Conservation (phyloP, 108 stramenopile genomes). For the Parietichytrium sp. region DNA sequence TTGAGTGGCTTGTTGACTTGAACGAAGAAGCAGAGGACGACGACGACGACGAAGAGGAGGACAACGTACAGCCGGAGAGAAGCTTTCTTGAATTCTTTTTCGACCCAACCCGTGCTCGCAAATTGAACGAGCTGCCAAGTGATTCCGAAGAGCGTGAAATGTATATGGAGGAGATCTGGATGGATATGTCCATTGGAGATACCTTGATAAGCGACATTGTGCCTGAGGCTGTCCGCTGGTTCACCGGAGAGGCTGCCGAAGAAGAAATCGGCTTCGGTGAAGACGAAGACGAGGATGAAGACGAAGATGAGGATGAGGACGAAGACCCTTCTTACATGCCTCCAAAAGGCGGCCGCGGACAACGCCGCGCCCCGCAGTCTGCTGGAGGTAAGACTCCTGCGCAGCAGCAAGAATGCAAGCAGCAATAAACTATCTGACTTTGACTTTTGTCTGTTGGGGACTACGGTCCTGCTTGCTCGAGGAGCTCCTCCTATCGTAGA, state of each 20-base stretch:
- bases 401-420: too few species aligned
- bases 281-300: background rate
- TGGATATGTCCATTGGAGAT: background rate
- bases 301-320: background rate
- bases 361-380: too few species aligned
- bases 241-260: background rate
- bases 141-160: background rate
- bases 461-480: too few species aligned
- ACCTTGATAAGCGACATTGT: slow-evolving; percentile 8
- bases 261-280: background rate
- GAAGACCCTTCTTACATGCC: background rate
- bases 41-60: background rate
- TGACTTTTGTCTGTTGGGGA: too few species aligned
- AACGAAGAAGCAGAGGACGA: background rate
- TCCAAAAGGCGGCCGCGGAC: too few species aligned
- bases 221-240: slow-evolving; percentile 14
- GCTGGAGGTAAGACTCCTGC: too few species aligned
- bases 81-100: slow-evolving; percentile 3
- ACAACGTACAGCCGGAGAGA: background rate
- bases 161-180: background rate
- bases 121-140: background rate
- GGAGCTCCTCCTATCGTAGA: too few species aligned
- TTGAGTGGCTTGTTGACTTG: background rate
- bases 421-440: too few species aligned
- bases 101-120: background rate